Evolutionary conservation across 495 filamentous ascomycete species (phyloP).

Genomic region (Niebla homalea): DNA sequence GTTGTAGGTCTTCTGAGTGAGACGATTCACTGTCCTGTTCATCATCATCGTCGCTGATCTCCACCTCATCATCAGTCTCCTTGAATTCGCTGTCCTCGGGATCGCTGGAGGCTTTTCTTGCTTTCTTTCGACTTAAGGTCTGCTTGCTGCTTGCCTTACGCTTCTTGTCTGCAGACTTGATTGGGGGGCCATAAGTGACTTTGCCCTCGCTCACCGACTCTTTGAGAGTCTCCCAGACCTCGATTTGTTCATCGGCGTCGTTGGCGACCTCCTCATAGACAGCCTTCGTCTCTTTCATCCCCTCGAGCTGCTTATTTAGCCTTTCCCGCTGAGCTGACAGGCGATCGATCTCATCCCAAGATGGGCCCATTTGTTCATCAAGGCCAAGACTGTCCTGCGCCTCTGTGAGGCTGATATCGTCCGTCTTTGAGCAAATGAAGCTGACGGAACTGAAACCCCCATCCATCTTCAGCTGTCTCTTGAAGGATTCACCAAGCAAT

Average conservation of each 20-base stretch:
- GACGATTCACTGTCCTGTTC: constrained; percentile 11
- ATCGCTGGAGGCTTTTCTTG: constrained; percentile 11
- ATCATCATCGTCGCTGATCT: constrained; percentile 8
- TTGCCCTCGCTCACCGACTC: constrained; percentile 32
- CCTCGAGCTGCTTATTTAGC: constrained; percentile 22
- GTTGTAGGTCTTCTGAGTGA: constrained; percentile 7
- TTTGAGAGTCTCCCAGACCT: constrained; percentile 35
- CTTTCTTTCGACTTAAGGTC: constrained; percentile 14
- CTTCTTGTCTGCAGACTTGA: constrained; percentile 12
- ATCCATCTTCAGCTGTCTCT: constrained; percentile 52
- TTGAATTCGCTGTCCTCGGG: constrained; percentile 19
- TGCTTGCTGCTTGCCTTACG: constrained; percentile 26
- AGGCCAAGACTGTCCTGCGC: constrained; percentile 33
- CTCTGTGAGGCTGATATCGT: constrained; percentile 47
- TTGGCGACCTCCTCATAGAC: constrained; percentile 22
- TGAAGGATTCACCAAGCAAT: constrained; percentile 48
- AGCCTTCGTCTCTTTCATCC: constrained; percentile 23
- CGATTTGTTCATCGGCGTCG: constrained; percentile 26
- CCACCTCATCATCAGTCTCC: constrained; percentile 6
- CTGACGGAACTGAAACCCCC: constrained; percentile 41
- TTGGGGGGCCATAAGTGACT: constrained; percentile 34
- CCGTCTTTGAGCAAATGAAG: constrained; percentile 58
- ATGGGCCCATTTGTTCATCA: constrained; percentile 23
- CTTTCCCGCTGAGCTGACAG: constrained; percentile 24
- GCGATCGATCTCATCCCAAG: constrained; percentile 22